Base-by-base conservation (phyloP, 805 yeast genomes). In the Saturnispora dispora region DNA sequence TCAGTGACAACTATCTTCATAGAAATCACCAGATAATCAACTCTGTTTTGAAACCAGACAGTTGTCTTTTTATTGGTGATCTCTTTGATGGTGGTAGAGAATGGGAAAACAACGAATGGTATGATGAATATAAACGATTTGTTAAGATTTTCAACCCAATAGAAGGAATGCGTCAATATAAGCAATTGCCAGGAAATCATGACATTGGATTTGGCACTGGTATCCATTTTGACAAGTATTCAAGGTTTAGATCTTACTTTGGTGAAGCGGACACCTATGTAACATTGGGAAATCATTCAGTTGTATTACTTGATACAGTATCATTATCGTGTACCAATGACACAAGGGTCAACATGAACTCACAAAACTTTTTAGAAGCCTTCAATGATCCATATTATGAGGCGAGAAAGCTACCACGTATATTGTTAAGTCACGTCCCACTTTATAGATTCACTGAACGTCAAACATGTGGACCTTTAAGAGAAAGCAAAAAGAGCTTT, bases 41-140 rank as follows among this genome's bases (percentile, higher is more conserved):
- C 53, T 67, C 83, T 39, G 83, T 84, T 55, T 72, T 93, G 49
- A 78, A 79, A 35, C 96, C 98, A 0, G 85, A 89, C 60, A 71
- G 85, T 1, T 79, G 81, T 4, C 67, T 91, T 5, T 91, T 88
- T 63, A 68, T 93, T 27, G 99, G 99, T 2, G 99, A 93, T 64
- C 66, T 91, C 58, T 85, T 91, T 63, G 99, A 93, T 67, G 97
- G 97, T 11, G 98, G 98, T 0, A 74, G 99, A 52, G 89, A 96
- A 91, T 78, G 77, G 39, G 80, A 78, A 55, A 75, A 75, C 33
- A 62, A 57, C 9, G 88, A 96, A 95, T 67, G 78, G 50, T 43
- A 50, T 10, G 68, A 72, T 13, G 98, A 93, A 65, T 82, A 75
- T 59, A 60, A 65, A 20, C 70, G 99, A 48, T 93, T 85, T 65